Evolutionary conservation across 2,329 filamentous ascomycete genomes (phyloP), one percentile per base, ranked within the genome.

Genomic region (Aureobasidium leucospermi): DNA sequence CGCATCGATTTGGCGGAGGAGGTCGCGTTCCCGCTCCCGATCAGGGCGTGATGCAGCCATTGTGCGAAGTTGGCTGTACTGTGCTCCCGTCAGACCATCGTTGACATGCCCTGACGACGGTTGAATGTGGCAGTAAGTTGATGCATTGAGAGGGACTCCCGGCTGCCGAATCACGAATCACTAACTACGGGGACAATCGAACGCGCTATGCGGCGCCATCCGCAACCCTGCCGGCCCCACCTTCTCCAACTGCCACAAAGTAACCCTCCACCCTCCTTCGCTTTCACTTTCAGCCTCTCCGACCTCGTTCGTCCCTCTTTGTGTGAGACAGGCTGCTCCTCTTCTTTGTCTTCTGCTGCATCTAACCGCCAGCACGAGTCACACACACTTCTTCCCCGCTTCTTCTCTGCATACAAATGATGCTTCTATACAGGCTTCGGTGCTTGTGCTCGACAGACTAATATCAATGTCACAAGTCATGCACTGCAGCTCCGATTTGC

Each of bases 1-100:
- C 46, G 63, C 62, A 62, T 79, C 73, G 52, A 79, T 49, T 34
- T 47, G 61, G 41, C 57, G 36, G 5, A 60, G 16, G 6, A 62
- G 36, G 6, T 56, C 36, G 2, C 46, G 49, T 23, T 60, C 36
- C 2, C 46, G 49, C 32, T 60, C 42, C 47, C 32, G 16, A 9
- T 39, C 23, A 10, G 55, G 36, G 4, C 36, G 45, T 3, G n/a
- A 23, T 48, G 43, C 45, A 45, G 55, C 55, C 55, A 58, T 58
- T 19, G 11, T 58, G 55, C 34, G 32, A 42, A 11, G 31, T 31
- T 10, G 39, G 52, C 41, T 28, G 52, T 23, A n/a, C 15, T 16
- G 38, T 34, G 38, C 8, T 45, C 16, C 32, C 23, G 55, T 58
- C 55, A 58, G 55, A 57, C 41, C 52, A 57, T 57, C 6, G 10